phyloP scores from a whole-genome alignment of 768 basidiomycete species.

The Tulasnella sp. region DNA sequence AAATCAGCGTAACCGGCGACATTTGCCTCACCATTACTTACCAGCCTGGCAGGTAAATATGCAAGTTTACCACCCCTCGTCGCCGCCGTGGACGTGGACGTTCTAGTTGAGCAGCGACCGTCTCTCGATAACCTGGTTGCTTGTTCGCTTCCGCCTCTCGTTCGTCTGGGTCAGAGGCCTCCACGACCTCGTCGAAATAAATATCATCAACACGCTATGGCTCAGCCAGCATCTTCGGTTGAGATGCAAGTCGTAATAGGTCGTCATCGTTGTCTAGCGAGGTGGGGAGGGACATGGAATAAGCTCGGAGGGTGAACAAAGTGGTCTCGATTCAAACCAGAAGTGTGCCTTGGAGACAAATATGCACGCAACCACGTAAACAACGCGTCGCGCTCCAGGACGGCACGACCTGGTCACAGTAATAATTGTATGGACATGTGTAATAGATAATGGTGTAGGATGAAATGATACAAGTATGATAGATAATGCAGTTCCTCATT shows the following conservation, averaged over 20 bases:
- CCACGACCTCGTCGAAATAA: constrained; percentile 33
- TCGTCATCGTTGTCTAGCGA: constrained; percentile 14
- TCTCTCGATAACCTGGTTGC: constrained; percentile 4
- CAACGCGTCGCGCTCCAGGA: too few relatives aligned
- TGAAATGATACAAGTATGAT: too few relatives aligned
- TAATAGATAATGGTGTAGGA: too few relatives aligned
- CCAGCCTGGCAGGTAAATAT: neutral
- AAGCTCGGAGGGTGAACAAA: too few relatives aligned
- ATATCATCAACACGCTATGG: neutral
- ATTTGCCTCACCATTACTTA: neutral
- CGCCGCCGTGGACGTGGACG: neutral
- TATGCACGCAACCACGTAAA: too few relatives aligned
- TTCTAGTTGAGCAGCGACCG: neutral
- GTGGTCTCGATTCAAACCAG: too few relatives aligned
- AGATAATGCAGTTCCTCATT: too few relatives aligned
- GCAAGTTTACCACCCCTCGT: neutral
- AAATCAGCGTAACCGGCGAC: too few relatives aligned
- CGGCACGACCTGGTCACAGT: too few relatives aligned
- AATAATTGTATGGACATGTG: too few relatives aligned
- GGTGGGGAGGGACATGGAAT: too few relatives aligned
- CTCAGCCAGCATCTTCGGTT: neutral
- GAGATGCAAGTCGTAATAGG: neutral
- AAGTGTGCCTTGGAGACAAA: too few relatives aligned
- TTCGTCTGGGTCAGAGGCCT: constrained; percentile 55
- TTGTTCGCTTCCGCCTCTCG: constrained; percentile 30